A percentile compares a stretch with the other conserved stretches of the same genome.
Conservation (phyloP, 2,329 filamentous ascomycete species). For the Fusarium lateritium region DNA sequence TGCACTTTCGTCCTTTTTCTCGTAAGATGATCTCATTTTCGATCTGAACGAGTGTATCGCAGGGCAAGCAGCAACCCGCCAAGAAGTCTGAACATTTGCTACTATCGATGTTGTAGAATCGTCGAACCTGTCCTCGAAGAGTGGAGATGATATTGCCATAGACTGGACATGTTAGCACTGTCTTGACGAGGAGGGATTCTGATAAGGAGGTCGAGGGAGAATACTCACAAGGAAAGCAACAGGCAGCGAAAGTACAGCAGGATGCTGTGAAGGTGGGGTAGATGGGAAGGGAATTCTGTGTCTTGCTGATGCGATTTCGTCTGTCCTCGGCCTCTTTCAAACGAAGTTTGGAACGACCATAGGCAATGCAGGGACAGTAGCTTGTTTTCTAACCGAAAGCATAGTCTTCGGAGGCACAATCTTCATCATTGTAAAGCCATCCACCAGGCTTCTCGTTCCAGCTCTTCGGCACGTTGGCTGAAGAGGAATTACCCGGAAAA, state of each 20-base stretch:
- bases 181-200: neutral
- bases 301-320: slow-evolving; percentile 10
- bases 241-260: slow-evolving; percentile 24
- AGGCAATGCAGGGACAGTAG: slow-evolving; percentile 26
- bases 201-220: too few relatives aligned
- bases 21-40: slow-evolving; percentile 54
- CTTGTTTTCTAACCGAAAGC: neutral
- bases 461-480: too few relatives aligned
- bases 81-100: slow-evolving; percentile 40
- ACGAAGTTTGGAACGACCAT: slow-evolving; percentile 17
- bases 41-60: slow-evolving; percentile 46
- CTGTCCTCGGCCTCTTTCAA: neutral
- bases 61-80: slow-evolving; percentile 51
- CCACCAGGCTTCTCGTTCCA: neutral
- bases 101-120: slow-evolving; percentile 54
- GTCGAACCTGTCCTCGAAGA: slow-evolving; percentile 52
- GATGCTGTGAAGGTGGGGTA: neutral
- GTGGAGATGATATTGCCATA: slow-evolving; percentile 50
- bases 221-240: slow-evolving; percentile 50
- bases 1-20: slow-evolving; percentile 39
- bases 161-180: slow-evolving; percentile 42
- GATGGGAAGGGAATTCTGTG: neutral
- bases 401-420: neutral
- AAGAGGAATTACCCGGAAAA: too few relatives aligned
- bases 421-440: slow-evolving; percentile 9